These are phyloP conservation scores for Curvularia lunata DNA, from an alignment of 2,329 filamentous ascomycete species.

Conservation along the genomic window DNA sequence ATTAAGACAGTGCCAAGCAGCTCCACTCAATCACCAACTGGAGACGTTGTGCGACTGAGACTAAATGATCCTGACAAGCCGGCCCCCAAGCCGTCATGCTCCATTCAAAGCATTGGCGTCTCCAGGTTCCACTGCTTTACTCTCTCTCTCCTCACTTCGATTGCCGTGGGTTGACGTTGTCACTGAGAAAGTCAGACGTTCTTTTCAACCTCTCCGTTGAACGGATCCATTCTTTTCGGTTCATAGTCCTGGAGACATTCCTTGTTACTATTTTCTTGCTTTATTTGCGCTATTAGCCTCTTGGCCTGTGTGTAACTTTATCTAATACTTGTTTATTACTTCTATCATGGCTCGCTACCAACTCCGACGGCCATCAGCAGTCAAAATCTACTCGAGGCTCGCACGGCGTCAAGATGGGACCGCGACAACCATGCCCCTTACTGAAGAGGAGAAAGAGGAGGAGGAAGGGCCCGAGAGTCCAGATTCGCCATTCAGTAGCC, in stretches of 20 bases:
- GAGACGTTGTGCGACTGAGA: constrained; percentile 37
- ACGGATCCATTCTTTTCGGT: constrained; percentile 34
- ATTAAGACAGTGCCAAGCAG: constrained; percentile 16
- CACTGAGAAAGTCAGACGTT: constrained; percentile 25
- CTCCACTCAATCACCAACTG: constrained; percentile 26
- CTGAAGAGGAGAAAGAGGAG: constrained; percentile 8
- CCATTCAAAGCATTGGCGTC: constrained; percentile 42
- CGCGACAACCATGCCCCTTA: constrained; percentile 15
- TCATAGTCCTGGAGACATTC: constrained; percentile 40
- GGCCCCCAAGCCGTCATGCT: constrained; percentile 23
- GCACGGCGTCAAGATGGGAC: constrained; percentile 31
- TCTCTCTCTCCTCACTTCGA: constrained; percentile 24
- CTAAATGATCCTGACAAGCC: constrained; percentile 22
- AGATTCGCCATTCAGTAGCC: constrained; percentile 30
- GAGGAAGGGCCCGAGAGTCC: constrained; percentile 32
- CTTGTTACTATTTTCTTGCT: constrained; percentile 11
- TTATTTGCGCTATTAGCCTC: constrained; percentile 12
- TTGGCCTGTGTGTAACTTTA: constrained; percentile 10
- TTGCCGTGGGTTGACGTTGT: constrained; percentile 21
- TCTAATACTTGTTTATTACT: constrained; percentile 16
- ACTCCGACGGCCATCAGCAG: constrained; percentile 37
- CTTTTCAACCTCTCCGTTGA: constrained; percentile 38
- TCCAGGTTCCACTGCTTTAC: constrained; percentile 31
- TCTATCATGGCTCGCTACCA: constrained; percentile 37
- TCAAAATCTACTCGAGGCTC: constrained; percentile 25